A percentile compares a stretch with the other conserved stretches of the same genome.
phyloP scores from a whole-genome alignment of 2,329 filamentous ascomycete species.

The Pyrenochaeta sp. region DNA sequence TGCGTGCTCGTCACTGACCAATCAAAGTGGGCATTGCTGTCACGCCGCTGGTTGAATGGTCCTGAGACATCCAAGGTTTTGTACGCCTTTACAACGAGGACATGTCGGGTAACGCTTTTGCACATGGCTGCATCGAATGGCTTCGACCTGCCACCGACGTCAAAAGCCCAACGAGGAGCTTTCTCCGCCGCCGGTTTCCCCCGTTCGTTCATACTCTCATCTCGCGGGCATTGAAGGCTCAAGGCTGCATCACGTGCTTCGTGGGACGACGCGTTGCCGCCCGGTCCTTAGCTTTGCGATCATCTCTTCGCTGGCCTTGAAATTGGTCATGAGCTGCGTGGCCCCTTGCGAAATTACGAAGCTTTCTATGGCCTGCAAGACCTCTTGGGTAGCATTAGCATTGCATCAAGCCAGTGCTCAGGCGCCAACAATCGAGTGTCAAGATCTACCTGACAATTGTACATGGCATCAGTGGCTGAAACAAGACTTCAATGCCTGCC shows the following conservation, averaged over 20 bases:
- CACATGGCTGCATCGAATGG: not conserved
- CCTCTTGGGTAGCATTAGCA: not conserved
- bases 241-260: not conserved
- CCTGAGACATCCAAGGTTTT: constrained; percentile 11
- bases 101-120: not conserved
- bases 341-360: not conserved
- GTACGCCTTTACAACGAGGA: not conserved
- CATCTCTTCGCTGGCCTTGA: not conserved
- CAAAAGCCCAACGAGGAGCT: not conserved
- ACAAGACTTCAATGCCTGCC: not conserved
- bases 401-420: not conserved
- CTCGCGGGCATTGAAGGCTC: not conserved
- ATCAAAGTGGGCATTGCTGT: constrained; percentile 3
- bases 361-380: not conserved
- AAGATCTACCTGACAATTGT: not conserved
- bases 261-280: not conserved
- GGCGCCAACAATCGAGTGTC: not conserved
- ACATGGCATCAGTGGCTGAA: not conserved
- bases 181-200: constrained; percentile 8
- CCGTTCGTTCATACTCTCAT: not conserved
- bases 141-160: not conserved
- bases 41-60: constrained; percentile 15
- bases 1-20: constrained; percentile 5
- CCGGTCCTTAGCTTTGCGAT: too few species aligned
- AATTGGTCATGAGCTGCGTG: too few species aligned